A percentile compares a stretch with the other conserved stretches of the same genome.
phyloP scores from a whole-genome alignment of 306 rosid species.

The Begonia fuchsioides region DNA sequence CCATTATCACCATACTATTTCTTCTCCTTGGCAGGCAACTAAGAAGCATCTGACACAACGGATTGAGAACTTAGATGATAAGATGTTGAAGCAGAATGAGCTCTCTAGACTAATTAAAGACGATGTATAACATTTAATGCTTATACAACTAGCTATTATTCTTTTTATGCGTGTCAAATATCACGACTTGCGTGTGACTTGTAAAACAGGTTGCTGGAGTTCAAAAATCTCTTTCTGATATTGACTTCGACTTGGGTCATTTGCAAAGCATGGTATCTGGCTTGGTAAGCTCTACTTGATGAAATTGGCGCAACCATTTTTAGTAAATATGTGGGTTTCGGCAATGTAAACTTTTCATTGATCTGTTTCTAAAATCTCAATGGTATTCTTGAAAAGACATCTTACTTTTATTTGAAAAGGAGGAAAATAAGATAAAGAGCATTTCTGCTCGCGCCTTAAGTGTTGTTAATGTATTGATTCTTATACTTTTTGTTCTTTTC shows the following conservation, averaged over 20 bases:
- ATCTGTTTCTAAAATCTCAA: too few relatives aligned
- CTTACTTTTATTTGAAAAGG: too few relatives aligned
- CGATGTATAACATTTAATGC: conserved; percentile 36
- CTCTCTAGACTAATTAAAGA: conserved; percentile 47
- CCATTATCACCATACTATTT: too few relatives aligned
- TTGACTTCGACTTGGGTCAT: conserved; percentile 40
- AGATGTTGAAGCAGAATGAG: conserved; percentile 70
- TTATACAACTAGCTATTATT: too few relatives aligned
- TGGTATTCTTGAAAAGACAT: too few relatives aligned
- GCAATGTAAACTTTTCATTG: too few relatives aligned
- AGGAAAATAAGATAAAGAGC: too few relatives aligned
- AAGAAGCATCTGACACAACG: conserved; percentile 94
- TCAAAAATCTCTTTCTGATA: conserved; percentile 33
- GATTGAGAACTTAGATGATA: conserved; percentile 76
- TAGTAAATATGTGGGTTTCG: too few relatives aligned
- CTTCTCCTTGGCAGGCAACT: conserved; percentile 47
- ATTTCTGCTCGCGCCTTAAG: too few relatives aligned
- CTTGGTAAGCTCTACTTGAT: conserved; percentile 45
- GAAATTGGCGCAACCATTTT: conserved; percentile 4
- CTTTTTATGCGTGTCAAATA: too few relatives aligned
- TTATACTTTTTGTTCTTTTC: background rate
- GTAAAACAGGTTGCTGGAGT: conserved; percentile 65
- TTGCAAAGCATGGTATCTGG: conserved; percentile 43
- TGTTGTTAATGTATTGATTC: too few relatives aligned
- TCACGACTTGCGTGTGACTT: background rate